Evolutionary conservation across 139 green algal genomes (phyloP), one percentile per base, ranked within the genome.

Genomic region (Zygnema circumcarinatum): DNA sequence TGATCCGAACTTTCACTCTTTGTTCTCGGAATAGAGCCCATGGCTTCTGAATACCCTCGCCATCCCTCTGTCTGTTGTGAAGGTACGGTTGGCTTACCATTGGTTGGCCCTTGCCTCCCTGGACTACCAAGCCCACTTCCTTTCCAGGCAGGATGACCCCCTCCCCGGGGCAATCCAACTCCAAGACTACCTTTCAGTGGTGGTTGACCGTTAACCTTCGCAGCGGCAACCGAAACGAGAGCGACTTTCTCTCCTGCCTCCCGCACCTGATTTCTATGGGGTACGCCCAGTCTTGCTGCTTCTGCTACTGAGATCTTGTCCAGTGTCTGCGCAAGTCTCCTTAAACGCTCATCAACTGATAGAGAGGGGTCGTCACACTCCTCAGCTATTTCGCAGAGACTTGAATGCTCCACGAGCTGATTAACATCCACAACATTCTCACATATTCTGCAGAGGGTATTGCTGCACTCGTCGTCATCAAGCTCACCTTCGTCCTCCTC

Each of bases 381-480:
- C 33, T 89, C 38, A 25, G 85, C 85, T 21, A 83, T 32, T n/a
- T 67, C 78, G n/a, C 85, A 90, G 22, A 90, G 76, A n/a, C 85
- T 41, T 36, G 56, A 83, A 73, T 90, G 85, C 79, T 82, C 78
- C 40, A 87, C 79, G 16, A 90, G 75, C 33, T 83, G 36, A 39
- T 35, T 32, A 32, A 73, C 38, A 32, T 47, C 53, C 38, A 90
- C 85, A 67, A 85, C 79, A 3, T 82, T 52, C 62, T 90, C 85
- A 38, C 85, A 90, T 29, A 90, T 90, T 0, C 85, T 79, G 42
- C 85, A 90, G 0, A 90, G 40, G 7, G 84, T 69, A 47, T 69
- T 33, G 47, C 39, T 31, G 7, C 20, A 42, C 74, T 41, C 79
- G 39, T 52, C 83, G 31, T 88, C 41, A 54, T 39, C 38, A 1